Conservation (phyloP, 345 rosid genomes). For the Xanthoceras sorbifolium region DNA sequence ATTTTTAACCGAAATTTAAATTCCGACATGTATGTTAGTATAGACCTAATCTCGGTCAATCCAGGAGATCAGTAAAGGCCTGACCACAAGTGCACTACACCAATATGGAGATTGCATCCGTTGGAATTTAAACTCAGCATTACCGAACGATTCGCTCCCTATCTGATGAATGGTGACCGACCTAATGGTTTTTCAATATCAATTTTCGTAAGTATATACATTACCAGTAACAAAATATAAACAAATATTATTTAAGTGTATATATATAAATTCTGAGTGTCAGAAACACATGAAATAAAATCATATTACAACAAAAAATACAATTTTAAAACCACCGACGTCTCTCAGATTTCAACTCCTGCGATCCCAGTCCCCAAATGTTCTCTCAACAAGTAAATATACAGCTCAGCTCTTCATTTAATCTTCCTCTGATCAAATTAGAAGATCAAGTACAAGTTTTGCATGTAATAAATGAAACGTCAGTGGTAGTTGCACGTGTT, state of each 20-base stretch:
- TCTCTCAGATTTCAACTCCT: background rate
- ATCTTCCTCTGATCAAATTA: background rate
- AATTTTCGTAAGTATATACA: too few species aligned
- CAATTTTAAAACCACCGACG: background rate
- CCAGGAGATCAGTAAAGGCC: too few species aligned
- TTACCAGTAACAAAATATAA: background rate
- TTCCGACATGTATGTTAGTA: too few species aligned
- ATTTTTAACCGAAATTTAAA: too few species aligned
- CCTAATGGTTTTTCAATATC: too few species aligned
- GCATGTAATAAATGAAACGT: background rate
- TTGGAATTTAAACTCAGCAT: too few species aligned
- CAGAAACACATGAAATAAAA: background rate
- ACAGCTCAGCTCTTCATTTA: background rate
- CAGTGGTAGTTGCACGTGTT: constrained; percentile 50
- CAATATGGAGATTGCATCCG: too few species aligned
- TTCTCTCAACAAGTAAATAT: background rate
- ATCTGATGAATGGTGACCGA: too few species aligned
- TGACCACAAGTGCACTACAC: too few species aligned
- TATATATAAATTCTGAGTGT: background rate
- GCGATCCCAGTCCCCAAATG: background rate
- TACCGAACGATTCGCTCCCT: too few species aligned
- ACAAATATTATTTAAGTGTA: background rate
- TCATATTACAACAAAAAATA: background rate
- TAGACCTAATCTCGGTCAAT: too few species aligned
- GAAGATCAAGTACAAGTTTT: background rate